Evolutionary conservation across 2,329 filamentous ascomycete genomes (phyloP).

Genomic region (Colletotrichum siamense): DNA sequence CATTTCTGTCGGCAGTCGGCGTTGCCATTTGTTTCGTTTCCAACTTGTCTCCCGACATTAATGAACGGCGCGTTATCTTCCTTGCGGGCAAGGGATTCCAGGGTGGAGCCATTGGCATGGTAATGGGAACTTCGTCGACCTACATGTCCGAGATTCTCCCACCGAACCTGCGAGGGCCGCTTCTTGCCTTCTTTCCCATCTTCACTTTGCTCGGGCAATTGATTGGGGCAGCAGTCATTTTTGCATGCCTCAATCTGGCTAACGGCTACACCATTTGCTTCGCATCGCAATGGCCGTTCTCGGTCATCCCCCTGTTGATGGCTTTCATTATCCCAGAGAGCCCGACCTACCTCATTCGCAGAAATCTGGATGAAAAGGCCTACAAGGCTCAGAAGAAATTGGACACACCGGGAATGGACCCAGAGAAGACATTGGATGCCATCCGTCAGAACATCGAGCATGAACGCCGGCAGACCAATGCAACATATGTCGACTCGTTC

Average conservation of each 20-base stretch:
- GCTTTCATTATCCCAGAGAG: slow-evolving; percentile 55
- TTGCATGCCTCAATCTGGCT: slow-evolving; percentile 30
- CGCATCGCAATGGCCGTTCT: slow-evolving; percentile 49
- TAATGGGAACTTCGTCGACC: slow-evolving; percentile 48
- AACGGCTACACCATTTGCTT: slow-evolving; percentile 46
- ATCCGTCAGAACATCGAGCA: slow-evolving; percentile 55
- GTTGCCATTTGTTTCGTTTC: slow-evolving; percentile 37
- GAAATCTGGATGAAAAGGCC: slow-evolving; percentile 41
- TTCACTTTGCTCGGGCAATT: slow-evolving; percentile 55
- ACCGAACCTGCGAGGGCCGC: slow-evolving; percentile 47
- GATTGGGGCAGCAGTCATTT: slow-evolving; percentile 48
- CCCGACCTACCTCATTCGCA: slow-evolving; percentile 53
- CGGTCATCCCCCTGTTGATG: slow-evolving; percentile 44
- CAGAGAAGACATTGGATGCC: slow-evolving; percentile 44
- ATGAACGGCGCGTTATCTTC: slow-evolving; percentile 41
- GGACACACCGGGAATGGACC: slow-evolving; percentile 42
- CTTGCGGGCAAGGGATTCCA: slow-evolving; percentile 51
- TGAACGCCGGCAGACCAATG: slow-evolving; percentile 32
- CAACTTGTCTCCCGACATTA: slow-evolving; percentile 23
- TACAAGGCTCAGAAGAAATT: slow-evolving; percentile 54
- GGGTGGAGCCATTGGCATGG: slow-evolving; percentile 48
- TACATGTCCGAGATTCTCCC: slow-evolving; percentile 58
- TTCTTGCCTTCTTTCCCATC: slow-evolving; percentile 53
- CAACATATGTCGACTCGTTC: slow-evolving; percentile 50
- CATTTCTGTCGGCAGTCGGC: slow-evolving; percentile 39